Base-by-base conservation (phyloP, 768 basidiomycete genomes). In the Tylopilus balloui region DNA sequence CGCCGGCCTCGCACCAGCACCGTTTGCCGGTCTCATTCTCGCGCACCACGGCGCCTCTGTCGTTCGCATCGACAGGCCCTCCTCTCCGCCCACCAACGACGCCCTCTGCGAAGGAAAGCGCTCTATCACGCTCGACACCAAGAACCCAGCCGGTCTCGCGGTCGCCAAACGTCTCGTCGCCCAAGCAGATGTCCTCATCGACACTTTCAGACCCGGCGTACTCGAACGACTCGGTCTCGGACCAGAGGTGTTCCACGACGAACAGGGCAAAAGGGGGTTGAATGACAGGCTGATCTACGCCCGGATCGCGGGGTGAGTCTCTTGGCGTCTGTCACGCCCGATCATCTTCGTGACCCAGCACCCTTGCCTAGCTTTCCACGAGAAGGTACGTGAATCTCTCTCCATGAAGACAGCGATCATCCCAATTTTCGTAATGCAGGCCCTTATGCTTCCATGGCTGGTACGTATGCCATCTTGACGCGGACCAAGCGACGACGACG, bases 141-240 rank as follows among this genome's bases (percentile, higher is more conserved):
- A 91, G 70, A 63, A 73, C 8, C 64, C 72, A 10, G 74, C 73
- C 24, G 89, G 89, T 27, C 64, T 77, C 36, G 75, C 74, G 17
- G 61, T 81, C 17, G 60, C 84, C 47, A 75, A 74, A 62, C 77
- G 71, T 38, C 71, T 92, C 50, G 77, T 91, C 20, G 63, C 71
- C 24, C 65, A 73, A 29, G 84, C 87, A n/a, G 89, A 92, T 64
- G 76, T 92, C 14, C 69, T 92, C 38, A 87, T 92, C 58, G 89
- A 92, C 61, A 82, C 90, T 1, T 92, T 86, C 64, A 73, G 89
- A 40, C 88, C 89, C 42, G 90, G 89, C 1, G 87, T 91, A 2
- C 73, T 92, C 69, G 89, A 92, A 60, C 76, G 78, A 51, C 70
- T 90, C 25, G 85, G 84, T 2, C 70, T 92, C 15, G 89, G 86